Percentiles rank a stretch among this genome's conserved stretches.
phyloP scores from a whole-genome alignment of 148 eudicot genomes.

The Chenopodium suecicum region DNA sequence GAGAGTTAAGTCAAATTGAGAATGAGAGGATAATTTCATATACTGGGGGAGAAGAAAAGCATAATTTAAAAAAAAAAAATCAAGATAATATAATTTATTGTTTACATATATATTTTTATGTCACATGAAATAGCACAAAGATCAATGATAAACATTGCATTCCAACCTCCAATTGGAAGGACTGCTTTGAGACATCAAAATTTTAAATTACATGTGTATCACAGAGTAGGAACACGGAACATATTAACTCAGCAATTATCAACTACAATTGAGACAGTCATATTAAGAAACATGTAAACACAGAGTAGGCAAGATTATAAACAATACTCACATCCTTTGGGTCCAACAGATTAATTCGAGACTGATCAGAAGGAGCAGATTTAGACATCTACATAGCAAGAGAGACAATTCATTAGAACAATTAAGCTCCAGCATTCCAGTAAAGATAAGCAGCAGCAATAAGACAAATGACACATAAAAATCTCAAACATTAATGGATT shows the following conservation, averaged over 20 bases:
- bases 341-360: constrained; percentile 90
- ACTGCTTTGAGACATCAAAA: neutral
- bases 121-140: neutral
- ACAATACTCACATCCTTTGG: constrained; percentile 79
- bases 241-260: neutral
- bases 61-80: too few relatives aligned
- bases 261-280: neutral
- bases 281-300: neutral
- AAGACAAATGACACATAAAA: neutral
- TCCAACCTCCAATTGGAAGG: neutral
- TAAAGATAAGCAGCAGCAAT: neutral
- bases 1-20: constrained; percentile 13
- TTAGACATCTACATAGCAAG: constrained; percentile 81
- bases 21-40: constrained; percentile 4
- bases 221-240: neutral
- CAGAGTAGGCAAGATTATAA: neutral
- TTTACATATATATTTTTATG: too few relatives aligned
- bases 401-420: constrained; percentile 14
- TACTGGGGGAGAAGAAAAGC: neutral
- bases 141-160: neutral
- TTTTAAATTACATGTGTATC: neutral
- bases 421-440: constrained; percentile 5
- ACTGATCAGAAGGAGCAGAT: constrained; percentile 92
- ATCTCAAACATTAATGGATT: neutral
- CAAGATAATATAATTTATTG: too few relatives aligned